phyloP scores from a whole-genome alignment of 2,329 filamentous ascomycete species.

The Elsinoe ampelina region DNA sequence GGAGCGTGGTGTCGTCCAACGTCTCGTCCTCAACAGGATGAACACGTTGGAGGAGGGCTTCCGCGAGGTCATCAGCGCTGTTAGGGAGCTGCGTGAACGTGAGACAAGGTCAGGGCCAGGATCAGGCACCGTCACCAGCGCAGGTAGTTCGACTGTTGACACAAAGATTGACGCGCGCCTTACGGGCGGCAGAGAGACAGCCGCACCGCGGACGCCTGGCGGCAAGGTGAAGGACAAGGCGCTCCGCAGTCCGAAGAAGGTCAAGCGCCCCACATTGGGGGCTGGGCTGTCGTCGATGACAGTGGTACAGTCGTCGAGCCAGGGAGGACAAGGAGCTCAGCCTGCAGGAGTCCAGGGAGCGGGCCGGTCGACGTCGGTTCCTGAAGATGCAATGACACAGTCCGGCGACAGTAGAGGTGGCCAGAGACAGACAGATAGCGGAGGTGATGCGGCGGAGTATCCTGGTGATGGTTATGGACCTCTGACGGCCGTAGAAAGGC shows the following conservation, averaged over 20 bases:
- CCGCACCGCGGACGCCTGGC: constrained; percentile 1
- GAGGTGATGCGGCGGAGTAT: neutral
- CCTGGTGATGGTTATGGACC: neutral
- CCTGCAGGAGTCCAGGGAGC: neutral
- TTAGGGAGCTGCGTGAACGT: constrained; percentile 22
- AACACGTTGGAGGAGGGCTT: constrained; percentile 89
- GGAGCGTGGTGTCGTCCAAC: constrained; percentile 64
- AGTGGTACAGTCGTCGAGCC: neutral
- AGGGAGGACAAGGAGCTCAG: neutral
- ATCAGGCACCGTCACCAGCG: neutral
- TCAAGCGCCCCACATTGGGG: neutral
- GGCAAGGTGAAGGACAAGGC: constrained; percentile 8
- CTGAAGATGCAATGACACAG: neutral
- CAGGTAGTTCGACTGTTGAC: neutral
- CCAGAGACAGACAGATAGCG: neutral
- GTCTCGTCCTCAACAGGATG: constrained; percentile 80
- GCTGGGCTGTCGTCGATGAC: neutral
- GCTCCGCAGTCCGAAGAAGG: constrained; percentile 1
- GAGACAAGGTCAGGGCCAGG: neutral
- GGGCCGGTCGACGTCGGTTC: neutral
- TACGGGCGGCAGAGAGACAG: neutral
- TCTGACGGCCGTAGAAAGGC: neutral
- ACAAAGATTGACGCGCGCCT: constrained; percentile 2
- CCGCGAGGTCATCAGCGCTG: constrained; percentile 49
- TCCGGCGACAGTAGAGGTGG: neutral